Evolutionary conservation across 2,329 filamentous ascomycete species (phyloP), one percentile per base, ranked within the genome.

Genomic region (Boeremia lycopersici): DNA sequence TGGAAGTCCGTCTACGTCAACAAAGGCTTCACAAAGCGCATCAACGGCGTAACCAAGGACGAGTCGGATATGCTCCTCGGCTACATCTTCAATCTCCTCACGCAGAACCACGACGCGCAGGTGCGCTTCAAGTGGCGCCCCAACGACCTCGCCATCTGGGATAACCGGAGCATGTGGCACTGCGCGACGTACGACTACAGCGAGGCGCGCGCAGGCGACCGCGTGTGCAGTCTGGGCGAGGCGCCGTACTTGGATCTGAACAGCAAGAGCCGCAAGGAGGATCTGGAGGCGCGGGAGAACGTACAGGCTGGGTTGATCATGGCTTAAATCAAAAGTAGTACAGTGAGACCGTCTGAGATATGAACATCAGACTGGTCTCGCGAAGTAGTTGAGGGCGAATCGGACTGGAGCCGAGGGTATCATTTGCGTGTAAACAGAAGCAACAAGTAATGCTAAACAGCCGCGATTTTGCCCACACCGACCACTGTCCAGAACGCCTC

Each of bases 401-500:
- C 11, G 13, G 6, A 19, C 19, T 39, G 25, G 19, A 42, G 40
- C 40, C 36, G 28, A 29, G 52, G 52, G 52, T 55, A 50, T 55
- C 52, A 53, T 53, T 53, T 23, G 15, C 52, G 34, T 48, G 35
- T 23, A 17, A 45, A 41, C 6, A 31, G 28, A 35, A 31, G 13
- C n/a, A 40, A 35, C 11, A 43, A 31, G 15, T 19, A 17, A 38
- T 28, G 15, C 62, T 51, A 64, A 44, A 56, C 30, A 1, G 53
- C 38, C 25, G 67, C 84, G 68, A 98, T 95, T 67, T 87, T 87
- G 9, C 95, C 95, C 53, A 96, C 84, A 3, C 93, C 93, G 31
- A 98, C 80, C 17, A 96, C 92, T 78, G 90, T 92, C 95, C 95
- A 99, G 76, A 96, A 98, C 50, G 92, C 92, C 75, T 98, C 78